Evolutionary conservation across 2,329 filamentous ascomycete genomes (phyloP).

Genomic region (Exophiala spinifera): DNA sequence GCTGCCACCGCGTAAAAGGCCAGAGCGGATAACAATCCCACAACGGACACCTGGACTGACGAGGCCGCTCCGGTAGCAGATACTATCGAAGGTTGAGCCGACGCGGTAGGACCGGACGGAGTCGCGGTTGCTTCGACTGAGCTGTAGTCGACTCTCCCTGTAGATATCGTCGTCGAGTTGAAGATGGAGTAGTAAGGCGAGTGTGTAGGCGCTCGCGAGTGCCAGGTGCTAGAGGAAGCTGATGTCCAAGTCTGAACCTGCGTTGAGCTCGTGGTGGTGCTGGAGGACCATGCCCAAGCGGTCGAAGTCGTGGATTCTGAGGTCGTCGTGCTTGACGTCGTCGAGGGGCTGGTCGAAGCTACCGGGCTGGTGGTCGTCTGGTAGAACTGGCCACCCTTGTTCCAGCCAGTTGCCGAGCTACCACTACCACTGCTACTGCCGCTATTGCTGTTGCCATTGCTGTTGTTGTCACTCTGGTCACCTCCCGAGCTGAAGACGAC

Average conservation of each 20-base stretch:
- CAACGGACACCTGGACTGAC: not conserved
- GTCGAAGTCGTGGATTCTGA: slow-evolving; percentile 20
- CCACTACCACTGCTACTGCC: not conserved
- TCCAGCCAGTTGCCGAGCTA: not conserved
- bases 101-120: slow-evolving; percentile 12
- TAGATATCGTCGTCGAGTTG: slow-evolving; percentile 13
- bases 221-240: not conserved
- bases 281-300: slow-evolving; percentile 4
- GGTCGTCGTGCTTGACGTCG: slow-evolving; percentile 21
- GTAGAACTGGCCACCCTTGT: slow-evolving; percentile 14
- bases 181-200: slow-evolving; percentile 22
- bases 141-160: not conserved
- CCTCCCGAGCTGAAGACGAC: slow-evolving; percentile 54
- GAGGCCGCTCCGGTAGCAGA: slow-evolving; percentile 15
- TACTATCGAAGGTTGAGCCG: slow-evolving; percentile 7
- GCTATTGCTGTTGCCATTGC: not conserved
- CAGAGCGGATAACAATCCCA: slow-evolving; percentile 11
- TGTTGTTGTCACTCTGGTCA: slow-evolving; percentile 35
- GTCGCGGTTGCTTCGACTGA: slow-evolving; percentile 10
- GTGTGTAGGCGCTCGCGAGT: slow-evolving; percentile 2
- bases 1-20: slow-evolving; percentile 7
- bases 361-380: not conserved
- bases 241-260: not conserved
- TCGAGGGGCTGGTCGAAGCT: slow-evolving; percentile 31
- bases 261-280: not conserved